These are phyloP conservation scores for Schizochytrium sp. DNA, from an alignment of 108 stramenopile species.

Conservation along the genomic window DNA sequence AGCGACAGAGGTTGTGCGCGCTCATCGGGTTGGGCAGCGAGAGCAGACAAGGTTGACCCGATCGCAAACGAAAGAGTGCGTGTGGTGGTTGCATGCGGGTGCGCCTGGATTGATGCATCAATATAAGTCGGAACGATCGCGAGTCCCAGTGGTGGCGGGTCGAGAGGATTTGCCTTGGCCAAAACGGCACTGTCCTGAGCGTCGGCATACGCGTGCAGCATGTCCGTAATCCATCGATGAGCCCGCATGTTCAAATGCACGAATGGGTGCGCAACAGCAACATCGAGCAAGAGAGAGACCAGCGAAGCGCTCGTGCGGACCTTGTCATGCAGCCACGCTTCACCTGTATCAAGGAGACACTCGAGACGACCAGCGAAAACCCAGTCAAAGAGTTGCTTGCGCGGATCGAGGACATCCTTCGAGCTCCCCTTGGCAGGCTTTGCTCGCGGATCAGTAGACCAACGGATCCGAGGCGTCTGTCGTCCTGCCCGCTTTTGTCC, in stretches of 20 bases:
- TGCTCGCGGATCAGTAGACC: background rate
- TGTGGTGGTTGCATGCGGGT: background rate
- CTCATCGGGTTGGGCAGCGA: background rate
- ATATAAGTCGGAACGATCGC: background rate
- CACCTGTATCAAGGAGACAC: background rate
- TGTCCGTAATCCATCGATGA: background rate
- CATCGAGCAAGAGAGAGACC: background rate
- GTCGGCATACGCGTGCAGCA: background rate
- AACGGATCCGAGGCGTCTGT: too few relatives aligned
- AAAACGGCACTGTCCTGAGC: background rate
- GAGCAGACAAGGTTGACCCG: background rate
- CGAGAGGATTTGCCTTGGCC: background rate
- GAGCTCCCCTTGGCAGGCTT: background rate
- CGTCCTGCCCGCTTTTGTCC: too few relatives aligned
- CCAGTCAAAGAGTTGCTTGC: background rate
- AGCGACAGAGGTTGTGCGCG: background rate
- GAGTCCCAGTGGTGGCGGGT: background rate
- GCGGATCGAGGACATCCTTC: background rate
- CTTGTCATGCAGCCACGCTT: background rate
- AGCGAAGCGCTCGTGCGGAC: background rate
- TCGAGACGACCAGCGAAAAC: background rate
- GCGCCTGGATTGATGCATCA: background rate
- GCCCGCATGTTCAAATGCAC: background rate
- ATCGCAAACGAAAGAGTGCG: background rate
- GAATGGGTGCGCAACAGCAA: background rate